Evolutionary conservation across 768 basidiomycete genomes (phyloP), one percentile per base, ranked within the genome.

Genomic region (Chalciporus chontae): DNA sequence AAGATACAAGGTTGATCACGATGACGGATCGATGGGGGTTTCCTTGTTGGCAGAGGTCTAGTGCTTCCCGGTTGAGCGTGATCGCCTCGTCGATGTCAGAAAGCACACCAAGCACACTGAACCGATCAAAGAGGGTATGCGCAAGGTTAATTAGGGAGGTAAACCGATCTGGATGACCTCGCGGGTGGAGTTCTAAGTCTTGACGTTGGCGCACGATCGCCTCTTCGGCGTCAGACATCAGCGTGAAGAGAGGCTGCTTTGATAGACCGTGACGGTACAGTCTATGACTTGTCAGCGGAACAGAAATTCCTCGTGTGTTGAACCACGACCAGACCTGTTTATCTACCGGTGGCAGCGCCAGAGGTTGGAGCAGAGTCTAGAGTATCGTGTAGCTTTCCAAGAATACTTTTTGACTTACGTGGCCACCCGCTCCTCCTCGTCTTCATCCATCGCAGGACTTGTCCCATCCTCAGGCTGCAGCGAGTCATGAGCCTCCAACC

Each of bases 401-500:
- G 8, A 29, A 29, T 10, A 10, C 3, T 29, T 7, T 29, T 5
- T 10, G 10, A 7, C 10, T 3, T 32, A 43, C 26, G 8, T 38
- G 10, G 44, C 34, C 34, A 15, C 34, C 1, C 26, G 8, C 26
- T 14, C 17, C 24, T 5, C 43, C 17, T 8, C 15, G 18, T 13
- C 11, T 41, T 32, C 34, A 34, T 48, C 17, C n/a, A 36, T 14
- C 14, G 9, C 34, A n/a, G 34, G 14, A 36, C n/a, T 5, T 15
- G 3, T 36, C 34, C n/a, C 15, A 36, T 36, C 34, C 34, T 31
- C 29, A 9, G 8, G 29, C 29, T 36, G 34, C n/a, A 36, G 14
- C 34, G 15, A 36, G 45, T 45, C 56, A 71, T 73, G 71, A 65
- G 53, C 38, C 60, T 73, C 50, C 59, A 55, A 36, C 73, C 75